Evolutionary conservation across 176 grass and related monocot species (phyloP), one percentile per base, ranked within the genome.

Genomic region (Tillandsia fasciculata): DNA sequence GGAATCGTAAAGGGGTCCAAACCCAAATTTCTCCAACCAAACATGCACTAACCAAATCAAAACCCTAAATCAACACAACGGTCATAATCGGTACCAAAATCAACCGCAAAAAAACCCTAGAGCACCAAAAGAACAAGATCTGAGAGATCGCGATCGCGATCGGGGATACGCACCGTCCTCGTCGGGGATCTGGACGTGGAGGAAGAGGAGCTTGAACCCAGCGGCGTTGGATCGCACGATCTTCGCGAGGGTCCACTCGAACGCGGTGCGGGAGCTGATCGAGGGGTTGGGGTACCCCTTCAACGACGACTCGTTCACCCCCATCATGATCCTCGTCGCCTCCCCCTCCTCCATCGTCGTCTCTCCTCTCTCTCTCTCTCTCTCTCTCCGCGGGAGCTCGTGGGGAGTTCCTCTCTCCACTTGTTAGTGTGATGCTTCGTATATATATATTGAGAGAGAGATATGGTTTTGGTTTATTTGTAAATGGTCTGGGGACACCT

Each of bases 171-270:
- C 78, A 96, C 94, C 89, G 49, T 97, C 94, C 83, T 97, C 94
- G 64, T 97, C 94, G 49, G 86, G 89, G 79, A 82, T 64, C 86
- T 92, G 94, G 61, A 92, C 81, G 71, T 90, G 86, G 76, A 97
- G 75, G 82, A 97, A 92, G 61, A 92, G 77, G 77, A 92, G 75
- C 61, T 85, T 86, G 77, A 97, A 97, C 23, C 84, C 94, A 14
- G 65, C 64, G 74, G 76, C 9, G 68, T 97, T 97, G 82, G 86
- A 92, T 65, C 84, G 94, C 53, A 97, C 78, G 71, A 97, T 86
- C 89, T 90, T 97, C 71, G 82, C 70, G 53, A 97, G 82, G 56
- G 83, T 97, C 94, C 89, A 93, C 63, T 92, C 94, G 79, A 99
- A 93, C 69, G 89, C 92, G 64, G 74, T 63, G 73, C 92, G 71